Base-by-base conservation (phyloP, 331 rosid species). In the Malus hybrid region DNA sequence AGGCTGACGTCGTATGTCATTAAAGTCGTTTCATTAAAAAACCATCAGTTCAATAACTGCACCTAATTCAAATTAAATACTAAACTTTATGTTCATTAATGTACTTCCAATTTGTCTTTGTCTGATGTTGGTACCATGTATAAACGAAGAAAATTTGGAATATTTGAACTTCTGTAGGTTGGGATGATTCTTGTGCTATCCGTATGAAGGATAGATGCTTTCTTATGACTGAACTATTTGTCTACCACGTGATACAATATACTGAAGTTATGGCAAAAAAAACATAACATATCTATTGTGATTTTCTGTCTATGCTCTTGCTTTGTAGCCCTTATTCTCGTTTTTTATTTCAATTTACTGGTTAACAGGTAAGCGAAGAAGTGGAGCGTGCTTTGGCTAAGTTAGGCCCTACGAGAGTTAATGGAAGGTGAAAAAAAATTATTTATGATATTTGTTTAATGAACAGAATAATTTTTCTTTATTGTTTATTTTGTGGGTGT, bases 361-460 rank as follows among this genome's bases (percentile, higher is more conserved):
- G 5, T 57, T 34, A 53, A 82, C 72, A 82, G 86, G 86, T 82
- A 29, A 93, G 98, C 64, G 98, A 93, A 81, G 98, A 93, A 83
- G 98, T 93, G 83, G 98, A 93, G 80, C 98, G 98, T 75, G 98
- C 98, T 56, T 77, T 93, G 82, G 94, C 97, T 42, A 93, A 89
- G 89, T 82, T 91, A 72, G 97, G 97, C 64, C 98, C 98, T 82
- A 83, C 97, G 60, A 91, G 89, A 85, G 75, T 89, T 73, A 44
- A 66, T 72, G 98, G 97, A 89, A 93, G 98, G 97, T 93, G 72
- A 69, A 69, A 64, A 60, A 20, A 22, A 22, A 42, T 10, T 58
- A 20, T 32, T 16, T 32, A 18, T 64, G 5, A 24, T 71, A 48
- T 18, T 7, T 10, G 46, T 70, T 20, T 64, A 32, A 64, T 19